These are phyloP conservation scores for Geotrichum cucujoidarum DNA, from an alignment of 1,139 yeast species.

Conservation along the genomic window DNA sequence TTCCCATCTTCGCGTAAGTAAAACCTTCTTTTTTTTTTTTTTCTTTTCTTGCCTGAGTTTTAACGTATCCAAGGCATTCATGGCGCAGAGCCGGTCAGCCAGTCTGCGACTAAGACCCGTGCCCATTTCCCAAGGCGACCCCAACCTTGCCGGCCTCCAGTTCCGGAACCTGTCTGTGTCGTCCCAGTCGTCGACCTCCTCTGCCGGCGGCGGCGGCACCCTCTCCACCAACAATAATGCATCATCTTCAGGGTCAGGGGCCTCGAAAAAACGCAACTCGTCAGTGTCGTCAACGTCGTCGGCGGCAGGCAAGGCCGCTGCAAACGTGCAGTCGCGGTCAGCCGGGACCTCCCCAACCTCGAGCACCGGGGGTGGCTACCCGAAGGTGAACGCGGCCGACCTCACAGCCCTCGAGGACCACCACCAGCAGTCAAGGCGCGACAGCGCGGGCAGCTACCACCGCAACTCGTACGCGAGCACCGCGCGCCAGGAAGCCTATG, in stretches of 20 bases:
- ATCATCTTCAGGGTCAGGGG: too few species aligned
- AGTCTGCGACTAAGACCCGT: constrained; percentile 31
- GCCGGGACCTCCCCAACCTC: not conserved
- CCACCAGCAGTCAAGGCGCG: too few species aligned
- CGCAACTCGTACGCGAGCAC: too few species aligned
- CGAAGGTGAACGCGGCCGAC: too few species aligned
- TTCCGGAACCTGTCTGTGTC: constrained; percentile 4
- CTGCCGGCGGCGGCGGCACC: not conserved
- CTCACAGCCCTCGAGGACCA: too few species aligned
- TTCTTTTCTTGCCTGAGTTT: not conserved
- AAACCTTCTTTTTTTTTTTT: not conserved
- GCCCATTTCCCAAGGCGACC: constrained; percentile 20
- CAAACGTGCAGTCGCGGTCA: too few species aligned
- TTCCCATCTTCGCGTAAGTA: constrained; percentile 31
- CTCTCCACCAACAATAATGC: not conserved
- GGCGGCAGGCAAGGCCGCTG: not conserved
- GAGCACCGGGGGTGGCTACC: not conserved
- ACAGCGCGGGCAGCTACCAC: too few species aligned
- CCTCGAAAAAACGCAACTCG: too few species aligned
- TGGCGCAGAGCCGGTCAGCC: constrained; percentile 30
- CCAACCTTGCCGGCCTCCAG: constrained; percentile 6
- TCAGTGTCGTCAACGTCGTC: not conserved
- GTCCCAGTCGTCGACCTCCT: not conserved
- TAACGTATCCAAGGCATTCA: constrained; percentile 26
- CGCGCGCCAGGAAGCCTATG: too few species aligned